Conservation (phyloP, 2,329 filamentous ascomycete genomes). For the Alternaria alternata region DNA sequence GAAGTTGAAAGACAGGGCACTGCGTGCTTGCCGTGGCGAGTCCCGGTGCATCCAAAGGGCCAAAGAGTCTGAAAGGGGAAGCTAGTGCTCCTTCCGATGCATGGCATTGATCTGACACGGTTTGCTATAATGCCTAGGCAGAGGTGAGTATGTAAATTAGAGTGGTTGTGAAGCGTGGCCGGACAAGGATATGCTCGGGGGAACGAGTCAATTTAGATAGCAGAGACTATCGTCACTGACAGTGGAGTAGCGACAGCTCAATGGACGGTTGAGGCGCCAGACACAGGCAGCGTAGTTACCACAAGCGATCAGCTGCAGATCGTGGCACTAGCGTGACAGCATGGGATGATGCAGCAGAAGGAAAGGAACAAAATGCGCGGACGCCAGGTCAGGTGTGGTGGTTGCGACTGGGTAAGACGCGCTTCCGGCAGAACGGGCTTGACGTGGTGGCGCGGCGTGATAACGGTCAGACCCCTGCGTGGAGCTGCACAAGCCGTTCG, state of each 20-base stretch:
- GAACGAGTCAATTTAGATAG: too few species aligned
- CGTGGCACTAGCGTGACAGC: not conserved
- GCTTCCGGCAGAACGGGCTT: slow-evolving; percentile 5
- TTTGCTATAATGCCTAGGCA: not conserved
- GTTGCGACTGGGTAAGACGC: slow-evolving; percentile 3
- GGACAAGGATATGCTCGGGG: too few species aligned
- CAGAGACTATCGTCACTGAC: too few species aligned
- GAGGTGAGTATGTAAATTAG: not conserved
- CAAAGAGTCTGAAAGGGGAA: not conserved
- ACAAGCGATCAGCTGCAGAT: slow-evolving; percentile 4
- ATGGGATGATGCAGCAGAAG: not conserved
- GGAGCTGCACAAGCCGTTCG: not conserved
- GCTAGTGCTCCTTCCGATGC: not conserved
- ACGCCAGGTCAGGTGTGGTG: not conserved
- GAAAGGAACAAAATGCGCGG: not conserved
- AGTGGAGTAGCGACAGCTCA: not conserved
- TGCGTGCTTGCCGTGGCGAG: slow-evolving; percentile 1
- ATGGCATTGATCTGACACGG: slow-evolving; percentile 3
- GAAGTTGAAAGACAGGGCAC: not conserved
- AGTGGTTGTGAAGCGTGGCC: not conserved
- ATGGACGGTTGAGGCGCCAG: not conserved
- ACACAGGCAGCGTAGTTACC: not conserved
- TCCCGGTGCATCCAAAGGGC: not conserved
- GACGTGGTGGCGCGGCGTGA: slow-evolving; percentile 6
- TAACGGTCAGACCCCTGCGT: slow-evolving; percentile 4